Base-by-base conservation (phyloP, 1,284 basidiomycete genomes). In the Leccinum solheimii region DNA sequence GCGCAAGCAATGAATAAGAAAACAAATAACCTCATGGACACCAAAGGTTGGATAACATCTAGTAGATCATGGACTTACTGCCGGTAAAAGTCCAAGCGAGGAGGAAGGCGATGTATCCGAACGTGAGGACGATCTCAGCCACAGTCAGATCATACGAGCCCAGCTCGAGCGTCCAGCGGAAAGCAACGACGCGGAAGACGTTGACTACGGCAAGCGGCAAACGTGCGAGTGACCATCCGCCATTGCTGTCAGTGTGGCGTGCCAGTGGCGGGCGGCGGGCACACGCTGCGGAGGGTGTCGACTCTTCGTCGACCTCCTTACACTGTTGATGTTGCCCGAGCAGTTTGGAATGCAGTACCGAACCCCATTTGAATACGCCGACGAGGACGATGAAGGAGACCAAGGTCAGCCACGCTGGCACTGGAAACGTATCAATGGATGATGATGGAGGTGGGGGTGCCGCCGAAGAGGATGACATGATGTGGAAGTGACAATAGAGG, bases 31-130 rank as follows among this genome's bases (percentile, higher is more conserved):
- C 11, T 43, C 16, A 7, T 9, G 6, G 10, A 45, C 4, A 45
- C 43, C 10, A 14, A 38, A 9, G 2, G 26, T 14, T 40, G 38
- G 45, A 19, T 21, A 45, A 38, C n/a, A 45, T 45, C 5, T 23
- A 23, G 23, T 9, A 9, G 8, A 50, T 49, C 10, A 7, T 40
- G 3, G 11, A 72, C 81, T 62, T 65, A 85, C 85, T 78, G 56
- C 83, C 80, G 26, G 79, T 69, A 34, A 86, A 80, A 0, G 79
- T 74, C 80, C 81, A 85, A 0, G 72, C 73, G 55, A 83, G 78
- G 10, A 86, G 67, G 1, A 79, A 76, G 19, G 71, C 70, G 21
- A 83, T 72, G 60, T 86, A 86, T 13, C 66, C 76, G 38, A 72
- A 57, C 0, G 80, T 79, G 36, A 86, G 72, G 59, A 79, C 65